Evolutionary conservation across 1,284 basidiomycete species (phyloP).

Genomic region (Cryptococcus sp.): DNA sequence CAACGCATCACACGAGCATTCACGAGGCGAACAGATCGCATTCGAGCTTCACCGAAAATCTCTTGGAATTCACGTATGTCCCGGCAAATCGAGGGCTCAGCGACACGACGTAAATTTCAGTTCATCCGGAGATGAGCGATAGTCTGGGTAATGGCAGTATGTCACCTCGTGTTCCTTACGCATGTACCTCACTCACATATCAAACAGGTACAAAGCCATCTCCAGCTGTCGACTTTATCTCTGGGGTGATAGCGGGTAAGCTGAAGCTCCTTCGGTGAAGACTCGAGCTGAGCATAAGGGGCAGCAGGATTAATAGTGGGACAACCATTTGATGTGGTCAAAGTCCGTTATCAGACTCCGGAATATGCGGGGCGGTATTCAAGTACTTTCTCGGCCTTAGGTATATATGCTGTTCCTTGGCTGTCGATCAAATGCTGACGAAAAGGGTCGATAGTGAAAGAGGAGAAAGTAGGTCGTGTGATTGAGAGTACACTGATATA

Average conservation of each 20-base stretch:
- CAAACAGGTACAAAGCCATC: constrained; percentile 11
- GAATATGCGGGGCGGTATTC: constrained; percentile 38
- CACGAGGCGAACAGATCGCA: too few species aligned
- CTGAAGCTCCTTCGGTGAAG: not conserved
- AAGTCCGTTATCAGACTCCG: constrained; percentile 46
- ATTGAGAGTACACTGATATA: not conserved
- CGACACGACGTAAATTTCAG: too few species aligned
- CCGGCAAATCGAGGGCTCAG: too few species aligned
- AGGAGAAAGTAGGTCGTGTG: constrained; percentile 24
- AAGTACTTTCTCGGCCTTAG: constrained; percentile 39
- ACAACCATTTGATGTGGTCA: constrained; percentile 49
- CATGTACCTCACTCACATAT: not conserved
- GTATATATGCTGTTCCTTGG: constrained; percentile 12
- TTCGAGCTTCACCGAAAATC: too few species aligned
- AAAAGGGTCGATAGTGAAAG: constrained; percentile 34
- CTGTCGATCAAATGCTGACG: constrained; percentile 1
- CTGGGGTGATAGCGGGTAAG: constrained; percentile 43
- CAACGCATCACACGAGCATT: too few species aligned
- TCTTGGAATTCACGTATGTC: too few species aligned
- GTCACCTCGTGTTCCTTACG: not conserved
- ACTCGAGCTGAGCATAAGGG: constrained; percentile 19
- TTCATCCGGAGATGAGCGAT: not conserved
- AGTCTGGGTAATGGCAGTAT: not conserved
- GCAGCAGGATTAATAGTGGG: constrained; percentile 47
- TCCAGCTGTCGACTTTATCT: constrained; percentile 41